Percentiles rank a stretch among this genome's conserved stretches.
Evolutionary conservation across 2,329 filamentous ascomycete species (phyloP).

Genomic region (Teratosphaeria zuluensis): DNA sequence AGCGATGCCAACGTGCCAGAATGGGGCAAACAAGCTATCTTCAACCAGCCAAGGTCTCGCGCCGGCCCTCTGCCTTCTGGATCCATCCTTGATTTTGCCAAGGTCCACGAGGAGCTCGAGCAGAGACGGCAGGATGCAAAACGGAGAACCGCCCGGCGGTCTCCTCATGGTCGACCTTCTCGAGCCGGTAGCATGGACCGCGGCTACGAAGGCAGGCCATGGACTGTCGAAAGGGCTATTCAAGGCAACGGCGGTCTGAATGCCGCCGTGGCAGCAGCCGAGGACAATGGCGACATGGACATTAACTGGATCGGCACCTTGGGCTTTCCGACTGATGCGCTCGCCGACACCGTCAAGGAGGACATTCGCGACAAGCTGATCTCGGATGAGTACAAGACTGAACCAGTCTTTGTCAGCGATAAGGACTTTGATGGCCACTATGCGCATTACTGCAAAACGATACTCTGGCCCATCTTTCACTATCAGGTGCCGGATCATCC

Average conservation of each 20-base stretch:
- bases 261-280: constrained; percentile 60
- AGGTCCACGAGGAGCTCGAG: constrained; percentile 32
- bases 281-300: constrained; percentile 58
- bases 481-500: constrained; percentile 97
- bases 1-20: constrained; percentile 65
- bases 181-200: constrained; percentile 30
- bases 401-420: constrained; percentile 79
- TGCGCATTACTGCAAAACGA: constrained; percentile 92
- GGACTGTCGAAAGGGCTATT: constrained; percentile 74
- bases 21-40: constrained; percentile 57
- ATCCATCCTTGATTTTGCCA: constrained; percentile 61
- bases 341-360: constrained; percentile 65
- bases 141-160: constrained; percentile 7
- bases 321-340: constrained; percentile 84
- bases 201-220: constrained; percentile 63
- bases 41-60: constrained; percentile 69
- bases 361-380: constrained; percentile 76
- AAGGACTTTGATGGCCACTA: constrained; percentile 94
- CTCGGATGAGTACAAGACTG: constrained; percentile 58
- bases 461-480: constrained; percentile 95
- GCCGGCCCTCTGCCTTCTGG: constrained; percentile 65
- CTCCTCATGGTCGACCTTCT: constrained; percentile 12
- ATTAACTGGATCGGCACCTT: constrained; percentile 87
- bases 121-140: constrained; percentile 13
- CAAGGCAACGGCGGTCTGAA: constrained; percentile 88